Percentiles rank a stretch among this genome's conserved stretches.
phyloP scores from a whole-genome alignment of 2,329 filamentous ascomycete genomes.

The Hymenoscyphus albidus region DNA sequence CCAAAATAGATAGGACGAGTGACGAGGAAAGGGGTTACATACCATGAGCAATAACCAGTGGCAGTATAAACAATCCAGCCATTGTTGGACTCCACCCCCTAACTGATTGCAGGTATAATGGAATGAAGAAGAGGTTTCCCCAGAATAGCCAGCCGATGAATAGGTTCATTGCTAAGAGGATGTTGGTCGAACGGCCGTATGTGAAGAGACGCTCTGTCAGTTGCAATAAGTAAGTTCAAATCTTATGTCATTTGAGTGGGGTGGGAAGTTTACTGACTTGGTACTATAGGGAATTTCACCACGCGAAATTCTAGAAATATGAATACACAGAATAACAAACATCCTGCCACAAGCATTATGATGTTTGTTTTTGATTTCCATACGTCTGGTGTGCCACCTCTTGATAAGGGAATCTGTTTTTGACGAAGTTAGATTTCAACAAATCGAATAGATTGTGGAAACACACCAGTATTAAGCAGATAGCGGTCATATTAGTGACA shows the following conservation, averaged over 20 bases:
- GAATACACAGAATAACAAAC: not conserved
- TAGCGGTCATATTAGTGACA: slow-evolving; percentile 12
- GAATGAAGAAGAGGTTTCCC: slow-evolving; percentile 15
- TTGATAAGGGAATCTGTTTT: not conserved
- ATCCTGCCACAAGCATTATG: not conserved
- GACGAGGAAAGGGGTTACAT: not conserved
- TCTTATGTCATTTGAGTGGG: slow-evolving; percentile 37
- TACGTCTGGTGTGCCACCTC: not conserved
- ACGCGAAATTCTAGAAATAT: not conserved
- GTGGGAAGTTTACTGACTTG: slow-evolving; percentile 41
- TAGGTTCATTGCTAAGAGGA: slow-evolving; percentile 2
- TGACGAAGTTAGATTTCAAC: too few species aligned
- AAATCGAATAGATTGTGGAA: too few species aligned
- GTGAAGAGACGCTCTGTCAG: slow-evolving; percentile 9
- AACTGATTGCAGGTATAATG: slow-evolving; percentile 13
- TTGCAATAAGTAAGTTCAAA: not conserved
- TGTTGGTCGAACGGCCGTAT: slow-evolving; percentile 11
- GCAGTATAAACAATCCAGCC: slow-evolving; percentile 12
- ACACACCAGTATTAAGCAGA: slow-evolving; percentile 12
- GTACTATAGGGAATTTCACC: not conserved
- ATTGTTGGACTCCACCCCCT: slow-evolving; percentile 6
- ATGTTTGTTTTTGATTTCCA: not conserved
- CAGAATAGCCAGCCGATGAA: slow-evolving; percentile 12
- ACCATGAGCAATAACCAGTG: slow-evolving; percentile 13
- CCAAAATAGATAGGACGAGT: not conserved